A percentile compares a stretch with the other conserved stretches of the same genome.
Conservation (phyloP, 345 rosid species). For the Gossypioides kirkii region DNA sequence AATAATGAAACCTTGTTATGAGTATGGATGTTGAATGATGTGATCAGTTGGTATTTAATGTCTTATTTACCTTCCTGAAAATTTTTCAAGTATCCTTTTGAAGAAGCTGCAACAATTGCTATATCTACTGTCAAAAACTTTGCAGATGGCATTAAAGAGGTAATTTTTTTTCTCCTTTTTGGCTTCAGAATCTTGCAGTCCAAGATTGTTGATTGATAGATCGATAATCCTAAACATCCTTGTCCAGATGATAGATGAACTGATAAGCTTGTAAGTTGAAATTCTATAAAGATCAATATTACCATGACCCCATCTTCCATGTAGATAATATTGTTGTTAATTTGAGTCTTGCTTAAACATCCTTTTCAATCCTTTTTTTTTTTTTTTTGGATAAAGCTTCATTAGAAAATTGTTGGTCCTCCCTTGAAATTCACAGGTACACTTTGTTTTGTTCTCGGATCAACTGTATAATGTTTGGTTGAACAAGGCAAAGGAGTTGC, state of each 20-base stretch:
- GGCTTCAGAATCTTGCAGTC: background rate
- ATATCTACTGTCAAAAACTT: constrained; percentile 68
- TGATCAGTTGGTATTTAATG: background rate
- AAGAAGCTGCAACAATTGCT: constrained; percentile 70
- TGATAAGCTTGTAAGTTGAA: too few relatives aligned
- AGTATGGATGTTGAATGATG: background rate
- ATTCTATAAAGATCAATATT: too few relatives aligned
- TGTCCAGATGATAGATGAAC: background rate
- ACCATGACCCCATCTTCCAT: background rate
- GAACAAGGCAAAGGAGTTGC: constrained; percentile 59
- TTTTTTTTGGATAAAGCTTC: background rate
- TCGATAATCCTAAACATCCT: background rate
- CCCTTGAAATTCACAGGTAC: constrained; percentile 46
- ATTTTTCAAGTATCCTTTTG: constrained; percentile 57
- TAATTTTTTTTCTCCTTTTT: constrained; percentile 8
- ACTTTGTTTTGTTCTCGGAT: constrained; percentile 62
- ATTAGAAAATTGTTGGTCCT: background rate
- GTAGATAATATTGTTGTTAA: background rate
- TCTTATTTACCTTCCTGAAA: constrained; percentile 1
- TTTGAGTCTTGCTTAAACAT: too few relatives aligned
- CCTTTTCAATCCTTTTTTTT: background rate
- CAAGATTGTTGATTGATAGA: background rate
- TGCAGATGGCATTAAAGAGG: constrained; percentile 71
- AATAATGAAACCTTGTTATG: background rate
- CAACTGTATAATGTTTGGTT: constrained; percentile 56